Evolutionary conservation across 495 filamentous ascomycete genomes (phyloP), one percentile per base, ranked within the genome.

Genomic region (Endocarpon pusillum): DNA sequence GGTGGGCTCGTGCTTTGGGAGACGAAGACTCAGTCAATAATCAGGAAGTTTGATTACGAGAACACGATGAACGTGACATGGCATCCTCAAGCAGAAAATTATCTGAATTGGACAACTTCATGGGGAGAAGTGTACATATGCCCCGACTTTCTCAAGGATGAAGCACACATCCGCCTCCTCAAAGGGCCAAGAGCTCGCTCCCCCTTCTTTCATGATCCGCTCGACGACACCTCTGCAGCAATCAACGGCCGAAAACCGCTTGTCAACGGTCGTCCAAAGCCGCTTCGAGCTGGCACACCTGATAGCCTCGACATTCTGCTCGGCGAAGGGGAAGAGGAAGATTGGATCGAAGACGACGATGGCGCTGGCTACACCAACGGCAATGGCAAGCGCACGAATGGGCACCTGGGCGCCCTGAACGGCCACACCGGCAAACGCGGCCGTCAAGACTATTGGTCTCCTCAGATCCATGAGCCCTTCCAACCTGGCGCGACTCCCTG

Each of bases 401-500:
- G 46, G 6, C 61, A 71, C 50, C 45, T 73, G 5, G 64, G 64
- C 34, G 54, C 49, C 3, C 44, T 65, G 8, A 55, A 58, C 30
- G 58, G 53, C 11, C 52, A 54, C 19, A 43, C 47, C 26, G 59
- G 62, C 19, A 94, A 94, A 45, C 75, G 87, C 18, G 25, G 62
- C 2, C 69, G 67, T 43, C 67, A 59, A 1, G 51, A 52, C 4
- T 42, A 51, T 30, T 71, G 75, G 53, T 58, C 72, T 36, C 81
- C 85, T 0, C 65, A 74, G 43, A 64, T 75, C 9, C 89, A 96
- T 42, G 69, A 73, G 21, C 55, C 85, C 17, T 89, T 96, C 46
- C 89, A 97, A 51, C 81, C 87, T 1, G 87, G 87, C 3, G 85
- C 82, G 38, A 97, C 89, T 0, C 85, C 86, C 1, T 97, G 91